phyloP scores from a whole-genome alignment of 2,329 filamentous ascomycete genomes.

The Arthrobotrys entomopaga region DNA sequence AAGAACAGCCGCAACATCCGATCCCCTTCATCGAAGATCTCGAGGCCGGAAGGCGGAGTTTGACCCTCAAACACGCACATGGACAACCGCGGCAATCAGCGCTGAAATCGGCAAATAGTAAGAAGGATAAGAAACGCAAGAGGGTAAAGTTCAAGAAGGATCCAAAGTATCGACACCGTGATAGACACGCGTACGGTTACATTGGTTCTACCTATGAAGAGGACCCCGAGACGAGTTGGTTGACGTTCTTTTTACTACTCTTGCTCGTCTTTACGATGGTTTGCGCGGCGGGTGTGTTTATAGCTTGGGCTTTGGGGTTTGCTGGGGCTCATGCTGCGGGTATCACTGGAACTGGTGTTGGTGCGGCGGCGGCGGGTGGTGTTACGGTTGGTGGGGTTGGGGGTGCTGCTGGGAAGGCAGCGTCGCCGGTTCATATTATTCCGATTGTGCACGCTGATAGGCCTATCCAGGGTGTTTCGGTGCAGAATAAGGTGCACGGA shows the following conservation, averaged over 20 bases:
- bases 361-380: conserved; percentile 14
- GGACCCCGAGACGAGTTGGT: conserved; percentile 41
- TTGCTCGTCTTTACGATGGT: conserved; percentile 41
- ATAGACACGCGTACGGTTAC: conserved; percentile 39
- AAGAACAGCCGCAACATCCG: not conserved
- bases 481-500: conserved; percentile 15
- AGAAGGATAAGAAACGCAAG: conserved; percentile 21
- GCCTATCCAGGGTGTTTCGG: conserved; percentile 5
- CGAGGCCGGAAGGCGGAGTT: conserved; percentile 3
- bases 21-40: conserved; percentile 35
- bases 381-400: not conserved
- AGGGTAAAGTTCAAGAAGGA: conserved; percentile 45
- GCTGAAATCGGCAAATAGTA: conserved; percentile 15
- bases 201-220: conserved; percentile 17
- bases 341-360: not conserved
- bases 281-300: conserved; percentile 44
- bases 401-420: conserved; percentile 6
- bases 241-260: conserved; percentile 41
- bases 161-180: conserved; percentile 30
- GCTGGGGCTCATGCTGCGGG: conserved; percentile 29
- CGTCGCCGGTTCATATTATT: conserved; percentile 3
- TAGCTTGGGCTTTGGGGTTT: conserved; percentile 52
- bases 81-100: conserved; percentile 15
- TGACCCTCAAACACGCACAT: conserved; percentile 8
- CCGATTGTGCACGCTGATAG: conserved; percentile 8